Evolutionary conservation across 805 yeast species (phyloP), one percentile per base, ranked within the genome.

Genomic region (Saccharomycopsis sp.): DNA sequence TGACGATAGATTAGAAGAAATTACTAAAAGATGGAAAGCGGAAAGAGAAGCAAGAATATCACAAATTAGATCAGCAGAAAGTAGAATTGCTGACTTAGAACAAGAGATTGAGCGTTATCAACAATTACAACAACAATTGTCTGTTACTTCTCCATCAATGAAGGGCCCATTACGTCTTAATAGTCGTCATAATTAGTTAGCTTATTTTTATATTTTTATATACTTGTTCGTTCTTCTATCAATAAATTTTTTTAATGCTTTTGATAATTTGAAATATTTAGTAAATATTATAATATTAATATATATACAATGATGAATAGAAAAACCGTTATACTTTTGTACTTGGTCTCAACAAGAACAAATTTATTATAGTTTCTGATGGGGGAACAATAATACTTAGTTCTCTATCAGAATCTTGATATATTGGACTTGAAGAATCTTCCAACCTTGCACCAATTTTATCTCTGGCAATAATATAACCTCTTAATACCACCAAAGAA

Each of bases 21-120:
- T 82, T 32, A 72, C 74, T 31, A 72, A 64, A 46, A 65, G 79
- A 51, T 78, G 84, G 79, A 75, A 76, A 50, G 66, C 76, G 4
- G 88, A 82, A 47, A 63, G 86, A 45, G 92, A 81, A 54, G 71
- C 81, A 15, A 59, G 87, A 23, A 70, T 71, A 17, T 64, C 75
- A 41, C 88, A 81, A 49, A 65, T 67, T 39, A 66, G 66, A 28
- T 77, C 78, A 28, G 73, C 81, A 2, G 64, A 67, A 36, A 56
- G 59, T 34, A 58, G 79, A 33, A 63, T 79, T 4, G 52, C 55
- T 15, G 76, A 72, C 40, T 52, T 80, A 26, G 85, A 79, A 47
- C 43, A 51, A 25, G 86, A 79, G 49, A 76, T 75, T 50, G 57
- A 54, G 14, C n/a, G n/a, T n/a, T n/a, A n/a, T n/a, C n/a, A n/a